Percentiles rank a stretch among this genome's conserved stretches.
Evolutionary conservation across 805 yeast species (phyloP).

Genomic region (Hanseniaspora lindneri): DNA sequence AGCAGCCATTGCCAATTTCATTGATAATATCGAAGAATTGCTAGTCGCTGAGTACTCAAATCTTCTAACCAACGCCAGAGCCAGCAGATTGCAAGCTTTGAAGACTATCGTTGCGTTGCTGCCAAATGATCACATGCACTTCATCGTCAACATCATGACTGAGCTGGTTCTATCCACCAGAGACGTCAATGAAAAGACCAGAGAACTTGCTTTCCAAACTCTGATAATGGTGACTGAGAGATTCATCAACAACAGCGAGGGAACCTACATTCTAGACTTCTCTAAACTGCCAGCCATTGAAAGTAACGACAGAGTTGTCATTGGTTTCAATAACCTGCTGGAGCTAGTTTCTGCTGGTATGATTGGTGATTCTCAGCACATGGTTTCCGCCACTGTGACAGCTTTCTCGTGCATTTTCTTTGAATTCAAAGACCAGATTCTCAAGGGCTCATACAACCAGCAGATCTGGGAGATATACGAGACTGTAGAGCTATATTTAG

Average conservation of each 20-base stretch:
- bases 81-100: conserved; percentile 64
- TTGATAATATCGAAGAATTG: conserved; percentile 48
- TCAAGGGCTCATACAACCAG: conserved; percentile 30
- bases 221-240: conserved; percentile 48
- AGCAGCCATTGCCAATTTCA: conserved; percentile 40
- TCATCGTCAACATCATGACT: conserved; percentile 71
- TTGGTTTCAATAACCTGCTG: conserved; percentile 45
- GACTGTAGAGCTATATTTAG: conserved; percentile 78
- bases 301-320: conserved; percentile 32
- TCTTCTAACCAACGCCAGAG: conserved; percentile 63
- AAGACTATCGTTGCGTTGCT: conserved; percentile 46
- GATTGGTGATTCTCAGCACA: conserved; percentile 85
- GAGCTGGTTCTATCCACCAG: conserved; percentile 85
- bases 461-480: conserved; percentile 63
- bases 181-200: conserved; percentile 82
- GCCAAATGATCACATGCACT: conserved; percentile 54
- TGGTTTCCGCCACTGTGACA: conserved; percentile 93
- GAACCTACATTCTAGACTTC: conserved; percentile 42
- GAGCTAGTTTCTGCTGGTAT: conserved; percentile 95
- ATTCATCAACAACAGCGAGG: conserved; percentile 33
- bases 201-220: conserved; percentile 65
- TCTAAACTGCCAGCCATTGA: conserved; percentile 53
- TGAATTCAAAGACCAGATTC: conserved; percentile 64
- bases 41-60: conserved; percentile 45
- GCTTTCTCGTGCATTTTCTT: conserved; percentile 77